These are phyloP conservation scores for Quercus mongolica DNA, from an alignment of 306 rosid species.

Conservation along the genomic window DNA sequence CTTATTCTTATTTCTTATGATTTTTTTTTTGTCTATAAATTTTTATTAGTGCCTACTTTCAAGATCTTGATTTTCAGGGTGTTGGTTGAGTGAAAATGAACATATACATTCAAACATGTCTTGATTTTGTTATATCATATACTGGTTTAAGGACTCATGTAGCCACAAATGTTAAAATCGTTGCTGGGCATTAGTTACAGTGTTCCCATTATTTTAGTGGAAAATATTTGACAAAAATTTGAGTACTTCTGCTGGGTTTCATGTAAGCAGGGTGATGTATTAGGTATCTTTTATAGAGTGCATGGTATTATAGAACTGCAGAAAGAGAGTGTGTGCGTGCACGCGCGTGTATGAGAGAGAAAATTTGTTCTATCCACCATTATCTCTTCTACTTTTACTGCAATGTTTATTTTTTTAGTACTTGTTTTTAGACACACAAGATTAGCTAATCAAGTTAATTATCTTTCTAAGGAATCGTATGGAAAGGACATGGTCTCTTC, in stretches of 20 bases:
- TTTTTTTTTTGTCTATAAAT: background rate
- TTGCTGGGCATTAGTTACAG: background rate
- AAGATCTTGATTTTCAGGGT: background rate
- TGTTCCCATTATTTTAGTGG: background rate
- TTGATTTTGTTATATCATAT: background rate
- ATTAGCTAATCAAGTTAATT: constrained; percentile 2
- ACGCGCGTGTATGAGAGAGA: background rate
- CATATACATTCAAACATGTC: background rate
- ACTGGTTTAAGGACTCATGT: background rate
- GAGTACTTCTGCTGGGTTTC: background rate
- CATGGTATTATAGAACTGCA: background rate
- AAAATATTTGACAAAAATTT: background rate
- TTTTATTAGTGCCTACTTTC: background rate
- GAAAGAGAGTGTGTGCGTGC: background rate
- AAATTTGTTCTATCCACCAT: background rate
- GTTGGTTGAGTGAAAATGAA: background rate
- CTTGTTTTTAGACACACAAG: constrained; percentile 3
- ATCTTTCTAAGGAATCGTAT: constrained; percentile 15
- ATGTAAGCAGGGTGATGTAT: background rate
- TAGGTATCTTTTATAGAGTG: background rate
- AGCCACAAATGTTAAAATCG: background rate
- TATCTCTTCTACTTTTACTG: background rate
- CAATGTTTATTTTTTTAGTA: background rate
- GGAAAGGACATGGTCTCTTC: constrained; percentile 20
- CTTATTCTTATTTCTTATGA: background rate